Percentiles rank a stretch among this genome's conserved stretches.
phyloP scores from a whole-genome alignment of 352 stramenopile genomes.

The Globisporangium camurandrum region DNA sequence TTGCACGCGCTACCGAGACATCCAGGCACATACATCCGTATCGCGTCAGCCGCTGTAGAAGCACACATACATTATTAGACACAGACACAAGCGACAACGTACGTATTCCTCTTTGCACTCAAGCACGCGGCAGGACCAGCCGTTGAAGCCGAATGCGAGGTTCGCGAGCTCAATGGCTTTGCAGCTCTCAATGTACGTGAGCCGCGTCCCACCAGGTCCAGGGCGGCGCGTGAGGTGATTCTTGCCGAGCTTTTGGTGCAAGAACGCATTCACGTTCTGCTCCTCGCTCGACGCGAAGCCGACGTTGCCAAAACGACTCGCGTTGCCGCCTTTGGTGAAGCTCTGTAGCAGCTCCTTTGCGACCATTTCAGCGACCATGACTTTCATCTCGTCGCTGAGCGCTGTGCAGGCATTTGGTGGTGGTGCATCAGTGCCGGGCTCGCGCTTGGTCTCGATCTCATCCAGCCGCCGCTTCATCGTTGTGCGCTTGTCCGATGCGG shows the following conservation, averaged over 20 bases:
- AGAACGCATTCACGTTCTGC: conserved; percentile 50
- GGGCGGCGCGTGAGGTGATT: conserved; percentile 58
- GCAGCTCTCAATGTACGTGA: conserved; percentile 87
- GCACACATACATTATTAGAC: background rate
- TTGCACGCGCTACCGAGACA: conserved; percentile 41
- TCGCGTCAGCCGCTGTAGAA: too few species aligned
- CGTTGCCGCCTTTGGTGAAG: background rate
- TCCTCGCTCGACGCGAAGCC: conserved; percentile 44
- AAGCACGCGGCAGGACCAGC: conserved; percentile 77
- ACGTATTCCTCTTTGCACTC: conserved; percentile 86
- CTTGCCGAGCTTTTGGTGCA: conserved; percentile 81
- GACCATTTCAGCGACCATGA: conserved; percentile 30
- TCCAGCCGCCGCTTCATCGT: conserved; percentile 37
- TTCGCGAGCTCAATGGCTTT: conserved; percentile 87
- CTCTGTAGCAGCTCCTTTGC: conserved; percentile 25
- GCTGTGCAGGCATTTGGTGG: background rate
- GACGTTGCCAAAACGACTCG: conserved; percentile 53
- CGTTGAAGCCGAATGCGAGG: conserved; percentile 85
- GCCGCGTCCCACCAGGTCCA: conserved; percentile 55
- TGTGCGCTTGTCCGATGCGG: background rate
- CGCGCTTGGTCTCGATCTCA: conserved; percentile 12
- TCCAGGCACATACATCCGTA: background rate
- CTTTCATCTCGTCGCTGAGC: conserved; percentile 23
- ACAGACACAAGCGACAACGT: conserved; percentile 10
- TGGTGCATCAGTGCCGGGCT: conserved; percentile 1